Conservation (phyloP, 176 grass and related monocot genomes). For the Lolium rigidum region DNA sequence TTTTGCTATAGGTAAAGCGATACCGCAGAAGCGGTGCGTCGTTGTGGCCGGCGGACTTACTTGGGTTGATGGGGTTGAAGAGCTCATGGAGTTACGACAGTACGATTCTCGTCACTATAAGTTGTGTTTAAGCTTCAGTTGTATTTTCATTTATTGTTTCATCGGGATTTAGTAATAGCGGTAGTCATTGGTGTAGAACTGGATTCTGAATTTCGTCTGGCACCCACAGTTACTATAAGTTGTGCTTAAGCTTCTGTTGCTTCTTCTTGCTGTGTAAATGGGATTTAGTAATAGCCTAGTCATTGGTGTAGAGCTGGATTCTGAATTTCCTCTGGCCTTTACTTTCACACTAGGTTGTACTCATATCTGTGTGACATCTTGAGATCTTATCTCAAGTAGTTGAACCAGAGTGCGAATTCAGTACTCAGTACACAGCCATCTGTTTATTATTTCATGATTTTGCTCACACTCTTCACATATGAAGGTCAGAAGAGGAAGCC, state of each 20-base stretch:
- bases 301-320: slow-evolving; percentile 17
- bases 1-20: slow-evolving; percentile 50
- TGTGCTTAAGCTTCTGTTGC: slow-evolving; percentile 16
- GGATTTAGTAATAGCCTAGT: not conserved
- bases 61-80: slow-evolving; percentile 58
- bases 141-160: not conserved
- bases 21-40: slow-evolving; percentile 36
- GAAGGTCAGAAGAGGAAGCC: slow-evolving; percentile 55
- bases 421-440: not conserved
- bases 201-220: not conserved
- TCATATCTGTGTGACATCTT: not conserved
- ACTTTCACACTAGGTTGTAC: not conserved
- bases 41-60: slow-evolving; percentile 46
- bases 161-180: not conserved
- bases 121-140: slow-evolving; percentile 13
- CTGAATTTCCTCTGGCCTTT: not conserved
- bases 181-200: not conserved
- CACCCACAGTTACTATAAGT: not conserved
- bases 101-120: slow-evolving; percentile 33
- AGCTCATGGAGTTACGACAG: slow-evolving; percentile 46
- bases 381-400: not conserved
- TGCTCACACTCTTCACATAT: slow-evolving; percentile 33
- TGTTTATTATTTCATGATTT: slow-evolving; percentile 8
- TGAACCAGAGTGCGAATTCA: slow-evolving; percentile 14
- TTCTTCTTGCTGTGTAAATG: not conserved